A percentile compares a stretch with the other conserved stretches of the same genome.
phyloP scores from a whole-genome alignment of 2,329 filamentous ascomycete genomes.

The Madurella mycetomatis region DNA sequence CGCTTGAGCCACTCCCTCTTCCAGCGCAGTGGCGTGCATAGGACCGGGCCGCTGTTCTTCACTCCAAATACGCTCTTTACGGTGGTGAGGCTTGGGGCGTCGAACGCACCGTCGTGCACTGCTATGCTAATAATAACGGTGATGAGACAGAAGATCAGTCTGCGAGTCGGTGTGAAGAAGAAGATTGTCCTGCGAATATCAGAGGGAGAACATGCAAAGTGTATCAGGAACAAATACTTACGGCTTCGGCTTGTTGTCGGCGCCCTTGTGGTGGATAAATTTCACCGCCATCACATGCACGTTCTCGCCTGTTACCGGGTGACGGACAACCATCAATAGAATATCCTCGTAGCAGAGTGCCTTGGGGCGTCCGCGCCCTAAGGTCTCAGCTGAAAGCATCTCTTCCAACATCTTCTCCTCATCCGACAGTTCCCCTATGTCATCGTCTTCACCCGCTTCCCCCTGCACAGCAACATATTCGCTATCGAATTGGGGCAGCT shows the following conservation, averaged over 20 bases:
- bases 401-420: slow-evolving; percentile 23
- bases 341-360: slow-evolving; percentile 31
- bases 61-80: no score
- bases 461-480: slow-evolving; percentile 26
- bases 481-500: no score
- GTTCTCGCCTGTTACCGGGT: slow-evolving; percentile 23
- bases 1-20: no score
- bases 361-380: slow-evolving; percentile 25
- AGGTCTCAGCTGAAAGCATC: slow-evolving; percentile 25
- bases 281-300: slow-evolving; percentile 29
- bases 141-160: slow-evolving; percentile 28
- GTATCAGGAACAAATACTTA: not conserved
- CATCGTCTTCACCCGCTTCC: slow-evolving; percentile 2
- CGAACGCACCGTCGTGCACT: slow-evolving; percentile 26
- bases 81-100: slow-evolving; percentile 22
- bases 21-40: no score
- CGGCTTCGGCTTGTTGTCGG: slow-evolving; percentile 22
- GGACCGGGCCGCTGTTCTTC: no score
- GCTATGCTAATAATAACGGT: slow-evolving; percentile 27
- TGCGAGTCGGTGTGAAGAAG: slow-evolving; percentile 27
- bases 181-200: slow-evolving; percentile 32
- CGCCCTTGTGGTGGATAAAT: slow-evolving; percentile 31
- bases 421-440: slow-evolving; percentile 18
- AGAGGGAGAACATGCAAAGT: not conserved
- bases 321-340: slow-evolving; percentile 26